Conservation (phyloP, 1,284 basidiomycete species). For the Vanrija sp. region DNA sequence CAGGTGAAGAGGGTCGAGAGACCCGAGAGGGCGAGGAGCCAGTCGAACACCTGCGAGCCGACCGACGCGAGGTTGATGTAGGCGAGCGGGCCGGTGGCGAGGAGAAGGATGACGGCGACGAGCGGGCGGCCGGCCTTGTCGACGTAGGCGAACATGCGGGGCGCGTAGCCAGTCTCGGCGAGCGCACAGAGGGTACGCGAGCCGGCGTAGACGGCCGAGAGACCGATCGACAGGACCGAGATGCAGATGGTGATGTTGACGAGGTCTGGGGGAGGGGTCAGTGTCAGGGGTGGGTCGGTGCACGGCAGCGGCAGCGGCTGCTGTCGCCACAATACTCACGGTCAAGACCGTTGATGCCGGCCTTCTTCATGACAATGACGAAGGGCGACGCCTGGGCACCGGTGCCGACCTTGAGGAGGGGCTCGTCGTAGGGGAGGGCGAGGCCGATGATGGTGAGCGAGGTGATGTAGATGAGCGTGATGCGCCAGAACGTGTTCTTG, state of each 20-base stretch:
- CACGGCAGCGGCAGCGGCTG: no score
- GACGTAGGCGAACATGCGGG: constrained; percentile 50
- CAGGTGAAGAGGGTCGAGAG: constrained; percentile 56
- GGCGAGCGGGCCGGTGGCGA: constrained; percentile 46
- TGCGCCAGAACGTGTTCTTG: constrained; percentile 55
- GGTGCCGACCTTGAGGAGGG: constrained; percentile 39
- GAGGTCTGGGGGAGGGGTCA: constrained; percentile 34
- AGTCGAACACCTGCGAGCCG: constrained; percentile 39
- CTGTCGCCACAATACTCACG: constrained; percentile 1
- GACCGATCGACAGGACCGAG: constrained; percentile 45
- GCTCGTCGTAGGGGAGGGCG: constrained; percentile 48
- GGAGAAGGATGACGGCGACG: constrained; percentile 47
- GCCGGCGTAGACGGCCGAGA: constrained; percentile 46
- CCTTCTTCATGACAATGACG: constrained; percentile 52
- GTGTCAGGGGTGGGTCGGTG: not conserved
- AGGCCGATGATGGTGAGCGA: constrained; percentile 53
- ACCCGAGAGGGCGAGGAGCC: constrained; percentile 54
- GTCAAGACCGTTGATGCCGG: constrained; percentile 49
- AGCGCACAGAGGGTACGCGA: constrained; percentile 45
- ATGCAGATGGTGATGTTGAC: constrained; percentile 52
- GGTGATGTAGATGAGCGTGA: constrained; percentile 54
- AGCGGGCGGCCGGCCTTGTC: constrained; percentile 55
- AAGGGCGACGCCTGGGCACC: constrained; percentile 54
- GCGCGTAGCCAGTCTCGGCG: constrained; percentile 51
- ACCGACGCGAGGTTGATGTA: constrained; percentile 48